Conservation (phyloP, 2,329 filamentous ascomycete genomes). For the Parastagonospora nodorum region DNA sequence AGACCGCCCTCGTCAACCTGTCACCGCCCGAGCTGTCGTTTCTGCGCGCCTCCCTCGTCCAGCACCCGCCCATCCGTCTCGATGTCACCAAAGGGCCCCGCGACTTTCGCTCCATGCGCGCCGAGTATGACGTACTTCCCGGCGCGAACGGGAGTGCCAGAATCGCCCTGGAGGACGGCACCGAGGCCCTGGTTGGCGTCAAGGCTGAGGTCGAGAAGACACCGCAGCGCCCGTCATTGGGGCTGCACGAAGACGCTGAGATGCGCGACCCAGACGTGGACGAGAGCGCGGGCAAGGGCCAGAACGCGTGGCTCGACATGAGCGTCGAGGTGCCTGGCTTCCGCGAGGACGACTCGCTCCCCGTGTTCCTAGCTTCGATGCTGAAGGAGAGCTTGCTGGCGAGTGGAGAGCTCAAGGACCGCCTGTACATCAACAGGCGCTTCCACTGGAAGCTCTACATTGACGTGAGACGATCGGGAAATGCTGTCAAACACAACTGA, state of each 20-base stretch:
- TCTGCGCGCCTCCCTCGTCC: slow-evolving; percentile 83
- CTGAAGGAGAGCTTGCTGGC: slow-evolving; percentile 83
- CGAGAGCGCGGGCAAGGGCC: slow-evolving; percentile 45
- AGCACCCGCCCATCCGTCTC: slow-evolving; percentile 82
- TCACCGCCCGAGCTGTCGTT: slow-evolving; percentile 97
- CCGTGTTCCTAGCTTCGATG: slow-evolving; percentile 87
- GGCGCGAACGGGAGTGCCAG: slow-evolving; percentile 90
- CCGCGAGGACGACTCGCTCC: slow-evolving; percentile 87
- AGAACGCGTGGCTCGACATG: slow-evolving; percentile 84
- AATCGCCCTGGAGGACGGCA: slow-evolving; percentile 92
- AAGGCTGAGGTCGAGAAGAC: slow-evolving; percentile 93
- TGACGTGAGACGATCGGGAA: slow-evolving; percentile 67
- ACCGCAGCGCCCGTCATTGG: slow-evolving; percentile 30
- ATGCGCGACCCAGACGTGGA: slow-evolving; percentile 44
- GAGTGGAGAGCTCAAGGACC: slow-evolving; percentile 68
- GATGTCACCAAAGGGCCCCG: slow-evolving; percentile 66
- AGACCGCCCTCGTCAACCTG: slow-evolving; percentile 68
- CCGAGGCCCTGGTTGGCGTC: slow-evolving; percentile 92
- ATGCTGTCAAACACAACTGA: slow-evolving; percentile 5
- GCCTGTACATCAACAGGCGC: slow-evolving; percentile 82
- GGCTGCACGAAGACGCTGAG: slow-evolving; percentile 43
- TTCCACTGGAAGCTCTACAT: slow-evolving; percentile 98
- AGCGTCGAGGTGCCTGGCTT: slow-evolving; percentile 89
- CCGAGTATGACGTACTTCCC: slow-evolving; percentile 88
- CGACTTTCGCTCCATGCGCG: slow-evolving; percentile 88